Percentiles rank a stretch among this genome's conserved stretches.
These are phyloP conservation scores for Gryganskiella cystojenkinii DNA, from an alignment of 192 early-diverging fungal species.

Conservation along the genomic window DNA sequence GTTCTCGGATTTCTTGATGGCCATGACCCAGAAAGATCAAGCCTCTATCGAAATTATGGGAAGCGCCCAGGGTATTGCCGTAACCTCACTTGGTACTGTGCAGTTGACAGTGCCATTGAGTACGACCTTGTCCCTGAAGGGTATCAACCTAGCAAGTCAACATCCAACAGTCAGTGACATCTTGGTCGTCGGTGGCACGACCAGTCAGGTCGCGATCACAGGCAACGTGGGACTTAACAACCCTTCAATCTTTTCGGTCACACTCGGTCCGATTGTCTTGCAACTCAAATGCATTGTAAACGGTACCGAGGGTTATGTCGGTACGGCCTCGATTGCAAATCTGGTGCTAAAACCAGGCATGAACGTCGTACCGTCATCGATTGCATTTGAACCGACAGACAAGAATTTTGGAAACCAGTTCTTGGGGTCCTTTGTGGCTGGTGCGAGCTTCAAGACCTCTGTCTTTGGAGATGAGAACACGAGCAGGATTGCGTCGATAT, in stretches of 20 bases:
- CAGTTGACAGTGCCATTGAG: not conserved
- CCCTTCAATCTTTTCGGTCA: not conserved
- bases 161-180: conserved; percentile 1
- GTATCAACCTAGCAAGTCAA: not conserved
- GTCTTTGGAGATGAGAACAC: conserved; percentile 1
- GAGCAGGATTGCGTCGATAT: not conserved
- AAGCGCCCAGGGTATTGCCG: not conserved
- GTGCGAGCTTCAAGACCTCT: not conserved
- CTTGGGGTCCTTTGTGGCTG: not conserved
- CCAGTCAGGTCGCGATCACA: not conserved
- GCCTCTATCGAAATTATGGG: too few species aligned
- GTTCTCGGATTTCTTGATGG: too few species aligned
- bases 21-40: too few species aligned
- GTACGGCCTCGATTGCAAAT: not conserved
- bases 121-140: not conserved
- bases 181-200: not conserved
- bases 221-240: conserved; percentile 1
- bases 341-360: not conserved
- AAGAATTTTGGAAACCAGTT: conserved; percentile 3
- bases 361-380: not conserved
- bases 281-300: not conserved
- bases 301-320: not conserved
- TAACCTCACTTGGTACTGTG: not conserved
- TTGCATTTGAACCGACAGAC: not conserved
- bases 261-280: not conserved